phyloP scores from a whole-genome alignment of 164 flowering plant species.

The Dillenia turbinata region DNA sequence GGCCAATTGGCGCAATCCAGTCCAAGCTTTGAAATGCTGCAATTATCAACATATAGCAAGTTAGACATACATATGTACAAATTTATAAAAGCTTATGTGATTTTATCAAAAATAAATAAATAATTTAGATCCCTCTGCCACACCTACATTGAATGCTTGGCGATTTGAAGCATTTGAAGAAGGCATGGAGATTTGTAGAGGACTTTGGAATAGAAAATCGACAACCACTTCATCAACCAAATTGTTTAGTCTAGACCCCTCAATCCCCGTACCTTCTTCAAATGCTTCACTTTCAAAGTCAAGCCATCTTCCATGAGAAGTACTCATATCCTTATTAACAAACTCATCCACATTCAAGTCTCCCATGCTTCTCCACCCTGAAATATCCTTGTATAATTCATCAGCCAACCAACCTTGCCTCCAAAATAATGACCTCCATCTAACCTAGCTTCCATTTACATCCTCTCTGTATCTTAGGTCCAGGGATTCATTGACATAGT shows the following conservation, averaged over 20 bases:
- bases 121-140: slow-evolving; percentile 2
- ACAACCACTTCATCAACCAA: slow-evolving; percentile 53
- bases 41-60: slow-evolving; percentile 2
- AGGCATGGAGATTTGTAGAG: background rate
- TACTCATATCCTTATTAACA: slow-evolving; percentile 68
- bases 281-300: slow-evolving; percentile 49
- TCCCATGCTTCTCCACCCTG: slow-evolving; percentile 33
- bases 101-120: background rate
- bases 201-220: slow-evolving; percentile 25
- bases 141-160: slow-evolving; percentile 85
- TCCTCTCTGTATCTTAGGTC: slow-evolving; percentile 16
- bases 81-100: background rate
- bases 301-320: slow-evolving; percentile 49
- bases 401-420: slow-evolving; percentile 34
- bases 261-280: slow-evolving; percentile 52
- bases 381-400: slow-evolving; percentile 41
- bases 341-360: slow-evolving; percentile 59
- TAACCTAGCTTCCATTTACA: slow-evolving; percentile 28
- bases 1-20: slow-evolving; percentile 97
- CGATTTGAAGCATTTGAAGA: too few species aligned
- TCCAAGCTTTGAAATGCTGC: slow-evolving; percentile 86
- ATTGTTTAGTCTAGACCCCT: slow-evolving; percentile 25
- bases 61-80: too few species aligned
- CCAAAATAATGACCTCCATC: slow-evolving; percentile 17
- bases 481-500: slow-evolving; percentile 41